phyloP scores from a whole-genome alignment of 1,139 yeast genomes.

The Saccharomyces hybrid region DNA sequence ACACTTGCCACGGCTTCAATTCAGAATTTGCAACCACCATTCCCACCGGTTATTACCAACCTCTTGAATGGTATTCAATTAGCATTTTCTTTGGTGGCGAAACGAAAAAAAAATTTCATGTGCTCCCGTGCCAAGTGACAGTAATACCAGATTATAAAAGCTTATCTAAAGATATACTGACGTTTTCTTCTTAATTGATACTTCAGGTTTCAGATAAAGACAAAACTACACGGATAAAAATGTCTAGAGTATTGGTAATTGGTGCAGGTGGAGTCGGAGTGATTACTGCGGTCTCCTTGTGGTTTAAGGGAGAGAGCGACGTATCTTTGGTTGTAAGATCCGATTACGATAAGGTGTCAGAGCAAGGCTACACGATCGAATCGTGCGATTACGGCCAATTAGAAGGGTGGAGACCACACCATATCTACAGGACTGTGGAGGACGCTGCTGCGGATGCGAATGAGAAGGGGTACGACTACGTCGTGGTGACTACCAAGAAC shows the following conservation, averaged over 20 bases:
- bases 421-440: conserved; percentile 34
- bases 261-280: conserved; percentile 60
- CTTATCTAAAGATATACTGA: background rate
- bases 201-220: background rate
- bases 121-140: background rate
- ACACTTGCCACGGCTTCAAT: background rate
- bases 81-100: conserved; percentile 1
- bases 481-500: conserved; percentile 51
- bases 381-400: conserved; percentile 47
- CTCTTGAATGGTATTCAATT: background rate
- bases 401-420: conserved; percentile 43
- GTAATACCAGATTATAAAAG: background rate
- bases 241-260: conserved; percentile 34
- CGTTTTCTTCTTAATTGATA: background rate
- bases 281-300: conserved; percentile 46
- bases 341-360: conserved; percentile 40
- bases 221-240: background rate
- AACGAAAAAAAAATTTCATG: background rate
- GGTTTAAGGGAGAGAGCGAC: conserved; percentile 31
- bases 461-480: conserved; percentile 42
- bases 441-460: conserved; percentile 36
- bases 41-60: background rate
- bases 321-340: conserved; percentile 49
- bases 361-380: conserved; percentile 41
- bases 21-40: background rate